Conservation (phyloP, 768 basidiomycete genomes). For the Mycena rosella region DNA sequence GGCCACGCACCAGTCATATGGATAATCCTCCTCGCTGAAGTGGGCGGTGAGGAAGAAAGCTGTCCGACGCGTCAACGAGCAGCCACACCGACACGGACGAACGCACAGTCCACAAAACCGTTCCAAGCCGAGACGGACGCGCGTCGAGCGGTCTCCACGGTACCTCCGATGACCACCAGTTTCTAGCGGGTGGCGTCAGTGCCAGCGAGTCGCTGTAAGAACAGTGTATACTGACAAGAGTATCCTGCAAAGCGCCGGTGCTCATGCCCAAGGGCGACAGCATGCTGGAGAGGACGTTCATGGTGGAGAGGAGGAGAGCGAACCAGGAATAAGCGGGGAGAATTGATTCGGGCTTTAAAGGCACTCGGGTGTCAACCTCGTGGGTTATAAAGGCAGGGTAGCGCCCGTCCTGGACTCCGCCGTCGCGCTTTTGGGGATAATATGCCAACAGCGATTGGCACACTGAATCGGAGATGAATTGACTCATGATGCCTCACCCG, state of each 20-base stretch:
- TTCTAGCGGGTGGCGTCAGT: slow-evolving; percentile 61
- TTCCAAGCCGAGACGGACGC: slow-evolving; percentile 90
- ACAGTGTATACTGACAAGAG: slow-evolving; percentile 66
- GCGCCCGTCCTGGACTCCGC: slow-evolving; percentile 29
- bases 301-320: slow-evolving; percentile 56
- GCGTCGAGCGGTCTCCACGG: slow-evolving; percentile 87
- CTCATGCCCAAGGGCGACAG: slow-evolving; percentile 79
- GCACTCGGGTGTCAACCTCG: slow-evolving; percentile 32
- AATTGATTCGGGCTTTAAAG: slow-evolving; percentile 41
- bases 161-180: slow-evolving; percentile 91
- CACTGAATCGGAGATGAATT: slow-evolving; percentile 35
- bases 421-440: slow-evolving; percentile 33
- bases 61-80: slow-evolving; percentile 39
- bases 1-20: slow-evolving; percentile 79
- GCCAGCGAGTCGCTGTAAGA: neutral
- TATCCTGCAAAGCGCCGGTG: slow-evolving; percentile 81
- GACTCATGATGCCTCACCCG: slow-evolving; percentile 30
- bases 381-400: slow-evolving; percentile 34
- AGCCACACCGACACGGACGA: neutral
- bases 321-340: slow-evolving; percentile 49
- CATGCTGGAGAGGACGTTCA: slow-evolving; percentile 80
- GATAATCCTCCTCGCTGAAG: slow-evolving; percentile 90
- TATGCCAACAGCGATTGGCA: slow-evolving; percentile 19
- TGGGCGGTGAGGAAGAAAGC: slow-evolving; percentile 93
- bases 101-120: slow-evolving; percentile 88